Conservation (phyloP, 192 early-diverging fungal genomes). For the Lobosporangium transversale region DNA sequence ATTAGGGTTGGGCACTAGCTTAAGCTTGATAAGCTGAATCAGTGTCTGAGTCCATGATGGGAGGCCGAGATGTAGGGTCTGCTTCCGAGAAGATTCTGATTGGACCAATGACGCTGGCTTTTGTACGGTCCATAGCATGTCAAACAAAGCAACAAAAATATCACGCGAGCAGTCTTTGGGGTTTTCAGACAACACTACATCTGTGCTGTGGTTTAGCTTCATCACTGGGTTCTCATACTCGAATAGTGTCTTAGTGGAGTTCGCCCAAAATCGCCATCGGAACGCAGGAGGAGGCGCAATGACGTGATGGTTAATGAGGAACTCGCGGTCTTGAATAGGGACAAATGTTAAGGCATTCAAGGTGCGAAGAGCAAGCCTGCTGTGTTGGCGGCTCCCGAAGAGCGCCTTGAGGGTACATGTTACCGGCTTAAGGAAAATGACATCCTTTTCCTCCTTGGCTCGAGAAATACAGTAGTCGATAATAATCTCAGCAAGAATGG, state of each 20-base stretch:
- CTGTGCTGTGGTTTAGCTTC: background rate
- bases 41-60: conserved; percentile 4
- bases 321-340: background rate
- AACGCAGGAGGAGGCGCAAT: conserved; percentile 6
- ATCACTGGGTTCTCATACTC: conserved; percentile 12
- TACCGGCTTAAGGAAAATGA: background rate
- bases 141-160: conserved; percentile 21
- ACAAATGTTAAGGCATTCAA: conserved; percentile 9
- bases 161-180: conserved; percentile 19
- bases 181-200: background rate
- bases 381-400: background rate
- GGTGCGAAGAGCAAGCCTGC: background rate
- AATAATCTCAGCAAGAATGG: background rate
- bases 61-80: too few relatives aligned
- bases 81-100: background rate
- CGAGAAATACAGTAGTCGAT: conserved; percentile 9
- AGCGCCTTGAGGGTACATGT: background rate
- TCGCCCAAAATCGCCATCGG: conserved; percentile 2
- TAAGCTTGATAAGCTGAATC: background rate
- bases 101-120: background rate
- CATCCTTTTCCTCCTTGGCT: conserved; percentile 1
- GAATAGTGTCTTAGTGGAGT: background rate
- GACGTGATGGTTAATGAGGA: conserved; percentile 6
- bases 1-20: background rate
- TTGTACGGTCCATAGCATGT: conserved; percentile 14